Evolutionary conservation across 768 basidiomycete genomes (phyloP), one percentile per base, ranked within the genome.

Genomic region (Lactarius sp.): DNA sequence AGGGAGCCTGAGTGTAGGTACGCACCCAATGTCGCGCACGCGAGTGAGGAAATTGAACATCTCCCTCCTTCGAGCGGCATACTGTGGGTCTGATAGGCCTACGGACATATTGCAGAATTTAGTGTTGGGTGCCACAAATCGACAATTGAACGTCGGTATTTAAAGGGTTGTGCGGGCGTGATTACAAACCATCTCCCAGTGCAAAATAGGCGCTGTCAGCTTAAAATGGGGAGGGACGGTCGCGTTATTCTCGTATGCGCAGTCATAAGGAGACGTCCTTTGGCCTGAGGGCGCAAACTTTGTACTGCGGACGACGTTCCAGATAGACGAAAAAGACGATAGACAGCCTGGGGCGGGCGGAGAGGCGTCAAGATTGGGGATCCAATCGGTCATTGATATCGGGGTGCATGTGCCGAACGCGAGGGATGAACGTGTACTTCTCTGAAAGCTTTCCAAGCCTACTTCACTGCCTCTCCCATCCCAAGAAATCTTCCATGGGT

Each of bases 21-120:
- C 75, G 7, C 61, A 85, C 87, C 87, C 87, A 0, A 86, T 85
- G 49, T 73, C 82, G n/a, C 83, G 83, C 0, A 89, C 70, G 4
- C 79, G 78, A 56, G 86, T 85, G 1, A 86, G 76, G 0, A 86
- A 71, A 47, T 88, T 85, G 0, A 88, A 75, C 76, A 86, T 75
- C 2, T 79, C 76, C 6, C 82, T 76, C 1, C 47, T 55, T 56
- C 72, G 72, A 3, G 76, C 71, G 0, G 79, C 74, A n/a, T 79
- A 71, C 6, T 72, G 68, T 0, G 80, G 75, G 64, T 82, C 78
- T 0, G 83, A 81, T 0, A 88, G 76, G 0, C 85, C 86, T 6
- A 87, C 77, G 1, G 73, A 75, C 27, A 47, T 55, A 33, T 16
- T 39, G 16, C 18, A 14, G 12, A 9, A 10, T 16, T 31, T 3